A percentile compares a stretch with the other conserved stretches of the same genome.
Evolutionary conservation across 2,329 filamentous ascomycete genomes (phyloP).

Genomic region (Cordyceps tenuipes): DNA sequence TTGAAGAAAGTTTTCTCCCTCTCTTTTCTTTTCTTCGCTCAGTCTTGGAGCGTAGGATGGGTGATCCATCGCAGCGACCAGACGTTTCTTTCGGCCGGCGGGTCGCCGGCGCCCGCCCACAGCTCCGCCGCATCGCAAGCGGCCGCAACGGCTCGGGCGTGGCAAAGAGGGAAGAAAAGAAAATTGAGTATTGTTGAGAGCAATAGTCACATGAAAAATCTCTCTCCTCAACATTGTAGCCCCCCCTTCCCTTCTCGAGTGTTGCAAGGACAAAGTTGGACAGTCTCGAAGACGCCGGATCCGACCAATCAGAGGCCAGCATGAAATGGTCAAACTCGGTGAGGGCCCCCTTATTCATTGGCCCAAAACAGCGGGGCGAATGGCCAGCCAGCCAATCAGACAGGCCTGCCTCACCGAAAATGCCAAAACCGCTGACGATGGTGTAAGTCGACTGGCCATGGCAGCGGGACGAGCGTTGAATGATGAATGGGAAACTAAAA

Average conservation of each 20-base stretch:
- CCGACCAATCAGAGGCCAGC: slow-evolving; percentile 7
- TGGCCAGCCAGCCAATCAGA: slow-evolving; percentile 15
- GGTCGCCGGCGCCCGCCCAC: too few species aligned
- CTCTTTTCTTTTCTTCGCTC: not conserved
- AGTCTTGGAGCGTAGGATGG: too few species aligned
- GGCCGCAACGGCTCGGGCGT: too few species aligned
- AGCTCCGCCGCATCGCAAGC: too few species aligned
- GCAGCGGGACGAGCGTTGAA: slow-evolving; percentile 8
- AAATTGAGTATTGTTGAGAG: too few species aligned
- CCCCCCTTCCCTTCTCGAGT: not conserved
- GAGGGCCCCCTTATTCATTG: slow-evolving; percentile 12
- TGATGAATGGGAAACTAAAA: slow-evolving; percentile 10
- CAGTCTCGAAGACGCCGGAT: not conserved
- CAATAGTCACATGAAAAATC: not conserved
- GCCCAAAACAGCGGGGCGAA: not conserved
- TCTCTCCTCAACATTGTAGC: not conserved
- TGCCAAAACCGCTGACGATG: slow-evolving; percentile 22
- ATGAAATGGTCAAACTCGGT: slow-evolving; percentile 15
- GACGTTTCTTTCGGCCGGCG: too few species aligned
- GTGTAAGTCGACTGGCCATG: slow-evolving; percentile 28
- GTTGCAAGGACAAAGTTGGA: slow-evolving; percentile 1
- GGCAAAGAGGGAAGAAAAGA: not conserved
- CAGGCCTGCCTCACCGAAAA: slow-evolving; percentile 23
- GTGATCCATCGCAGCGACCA: too few species aligned
- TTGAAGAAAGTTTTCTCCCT: not conserved